Base-by-base conservation (phyloP, 148 eudicot genomes). In the Silene uniflora region DNA sequence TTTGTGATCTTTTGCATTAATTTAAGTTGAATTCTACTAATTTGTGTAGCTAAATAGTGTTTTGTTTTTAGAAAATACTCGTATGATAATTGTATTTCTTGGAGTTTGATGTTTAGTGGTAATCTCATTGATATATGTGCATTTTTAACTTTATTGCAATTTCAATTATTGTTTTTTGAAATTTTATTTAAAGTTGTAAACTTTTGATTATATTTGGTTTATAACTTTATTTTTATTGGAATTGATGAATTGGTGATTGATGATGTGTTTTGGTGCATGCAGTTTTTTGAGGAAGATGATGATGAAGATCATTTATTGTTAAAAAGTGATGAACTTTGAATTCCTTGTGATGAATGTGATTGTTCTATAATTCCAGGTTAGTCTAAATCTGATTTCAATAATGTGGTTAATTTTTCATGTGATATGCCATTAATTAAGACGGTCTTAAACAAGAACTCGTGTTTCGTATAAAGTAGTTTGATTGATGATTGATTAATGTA, bases 291-390 rank as follows among this genome's bases (percentile, higher is more conserved):
- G 24, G 66, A 72, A 63, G 65, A 32, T 52, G 56, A 32, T 52
- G 56, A 71, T 63, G 76, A 72, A 78, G 73, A 67, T 84, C 84
- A 84, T 78, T 85, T 67, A 86, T 74, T 85, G 77, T 35, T 22
- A 25, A 49, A 69, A 61, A 73, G 65, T 49, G 32, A 58, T 17
- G 52, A 56, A 49, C 35, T 54, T 56, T 61, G 47, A 71, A 39
- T 70, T 42, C 5, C 71, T 60, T 60, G 2, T 60, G 24, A 60
- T 60, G 23, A 60, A 60, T 60, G 63, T 60, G n/a, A n/a, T 60
- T 16, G 19, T 56, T 16, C n/a, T 16, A 13, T 16, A n/a, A 62
- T 39, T 64, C 18, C 52, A 63, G 76, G 76, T 76, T 76, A 62
- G 71, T 2, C 58, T 52, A 14, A 65, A 27, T 11, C 39, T 49